Evolutionary conservation across 176 grass and related monocot genomes (phyloP), one percentile per base, ranked within the genome.

Genomic region (Elymus sibiricus): DNA sequence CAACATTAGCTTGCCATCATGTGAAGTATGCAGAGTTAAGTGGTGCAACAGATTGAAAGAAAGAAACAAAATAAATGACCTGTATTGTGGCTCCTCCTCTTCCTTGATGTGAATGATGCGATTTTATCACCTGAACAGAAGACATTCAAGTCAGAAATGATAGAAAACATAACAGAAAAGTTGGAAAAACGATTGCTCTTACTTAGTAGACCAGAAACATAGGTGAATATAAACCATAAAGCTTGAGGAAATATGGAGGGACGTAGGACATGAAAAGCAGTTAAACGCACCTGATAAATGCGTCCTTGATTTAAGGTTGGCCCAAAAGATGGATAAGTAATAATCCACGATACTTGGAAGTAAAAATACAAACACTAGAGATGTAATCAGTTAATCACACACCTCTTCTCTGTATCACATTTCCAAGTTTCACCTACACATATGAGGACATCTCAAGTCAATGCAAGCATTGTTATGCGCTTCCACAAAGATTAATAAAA

Each of bases 51-150:
- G 4, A 74, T 67, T 75, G 22, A 55, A 86, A 83, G 9, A 27
- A 67, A 28, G 4, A 40, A 64, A 84, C 68, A 47, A 53, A 75
- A 71, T 55, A 78, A 46, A n/a, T 44, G 15, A 95, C 90, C 90
- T 95, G 93, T 89, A 95, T 92, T 43, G 90, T 95, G 7, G 93
- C 93, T 70, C 90, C 93, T 84, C 93, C 93, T 90, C 93, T 95
- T 88, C 93, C 93, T 89, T 92, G 93, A 69, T 86, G 86, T 4
- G 93, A 90, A 82, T 92, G 93, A 10, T 92, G 90, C 31, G 90
- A 88, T 90, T 95, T 95, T 84, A 95, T 85, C n/a, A 95, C 93
- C 93, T 95, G 44, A 63, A 47, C 11, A 58, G 59, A 69, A 34
- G 7, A 79, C 2, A 82, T 46, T n/a, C 39, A 90, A 79, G 35